Base-by-base conservation (phyloP, 1,139 yeast species). In the Nakaseomyces nivariensis region DNA sequence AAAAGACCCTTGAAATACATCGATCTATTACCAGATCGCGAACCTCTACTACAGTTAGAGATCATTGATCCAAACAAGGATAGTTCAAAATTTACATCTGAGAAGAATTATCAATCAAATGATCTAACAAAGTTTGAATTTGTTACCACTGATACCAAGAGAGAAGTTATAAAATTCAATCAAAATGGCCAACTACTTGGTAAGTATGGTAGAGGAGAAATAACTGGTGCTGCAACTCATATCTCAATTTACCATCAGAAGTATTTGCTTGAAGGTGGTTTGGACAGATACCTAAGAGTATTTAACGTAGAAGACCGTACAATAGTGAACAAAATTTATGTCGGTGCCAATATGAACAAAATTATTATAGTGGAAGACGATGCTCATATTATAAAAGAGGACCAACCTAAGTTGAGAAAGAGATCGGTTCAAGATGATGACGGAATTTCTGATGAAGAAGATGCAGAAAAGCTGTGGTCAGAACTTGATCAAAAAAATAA, bases 211-310 rank as follows among this genome's bases (percentile, higher is more conserved):
- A 60, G 55, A 24, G 54, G 66, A 36, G 81, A 78, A 9, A 67
- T 76, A 3, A 73, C 71, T 24, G 81, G 81, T 58, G 67, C 71
- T 3, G 57, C 68, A 2, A 63, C 65, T 38, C 70, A 71, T 27
- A 54, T 71, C 13, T 63, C 51, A 40, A 51, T 60, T 9, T 49
- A 52, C 11, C 45, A 59, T 3, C 51, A 55, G 49, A 53, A 56
- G 46, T 61, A 61, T 47, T 51, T 82, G 8, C 74, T 77, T 2
- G 74, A 88, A 27, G 96, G 95, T 42, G 96, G 96, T 0, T 74
- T 89, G 37, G 97, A 90, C 63, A 75, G 96, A 61, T 90, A 88
- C 63, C 73, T 88, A 42, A 75, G 97, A 51, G 86, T 86, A 3
- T 90, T 78, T 66, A 83, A 86, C 54, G 63, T 80, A 6, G 69